Evolutionary conservation across 768 basidiomycete genomes (phyloP), one percentile per base, ranked within the genome.

Genomic region (Xerocomellus intermedius): DNA sequence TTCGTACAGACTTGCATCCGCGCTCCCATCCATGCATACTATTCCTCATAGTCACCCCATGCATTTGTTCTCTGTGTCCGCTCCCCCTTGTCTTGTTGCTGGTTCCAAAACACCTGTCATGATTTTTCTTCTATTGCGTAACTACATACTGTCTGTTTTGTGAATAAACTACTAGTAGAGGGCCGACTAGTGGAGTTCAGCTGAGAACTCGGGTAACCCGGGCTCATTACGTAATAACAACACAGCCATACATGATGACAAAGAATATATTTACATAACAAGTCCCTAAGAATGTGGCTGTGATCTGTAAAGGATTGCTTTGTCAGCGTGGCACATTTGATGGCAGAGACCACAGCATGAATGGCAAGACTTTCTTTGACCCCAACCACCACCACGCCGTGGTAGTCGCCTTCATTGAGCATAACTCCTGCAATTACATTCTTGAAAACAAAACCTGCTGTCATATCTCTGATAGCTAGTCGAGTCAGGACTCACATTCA

Each of bases 1-100:
- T 50, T 48, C 51, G 42, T 60, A 71, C 67, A 66, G 61, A 70
- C 68, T 62, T 59, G 47, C 57, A 62, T 64, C 30, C 43, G 33
- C 38, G 37, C 48, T 52, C 17, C 37, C 57, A 39, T 61, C 52
- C 65, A 69, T 69, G 67, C 64, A 66, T 62, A 50, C 58, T 57
- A 61, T 33, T 64, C n/a, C 47, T 50, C 41, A 45, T 62, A 58
- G 50, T 48, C 56, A 50, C 24, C 44, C 49, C 61, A 64, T 69
- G 58, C 62, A 61, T 55, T 57, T 57, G 55, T 58, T 65, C 44
- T 48, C 44, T 42, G 24, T 26, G 52, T 35, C 30, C 35, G 2
- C 26, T 16, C 38, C 47, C 32, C 42, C 32, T 48, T 55, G 47
- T 57, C 58, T 69, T 57, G 52, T 44, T 58, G 12, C 43, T 50